These are phyloP conservation scores for Fusarium zealandicum DNA, from an alignment of 2,329 filamentous ascomycete species.

Conservation along the genomic window DNA sequence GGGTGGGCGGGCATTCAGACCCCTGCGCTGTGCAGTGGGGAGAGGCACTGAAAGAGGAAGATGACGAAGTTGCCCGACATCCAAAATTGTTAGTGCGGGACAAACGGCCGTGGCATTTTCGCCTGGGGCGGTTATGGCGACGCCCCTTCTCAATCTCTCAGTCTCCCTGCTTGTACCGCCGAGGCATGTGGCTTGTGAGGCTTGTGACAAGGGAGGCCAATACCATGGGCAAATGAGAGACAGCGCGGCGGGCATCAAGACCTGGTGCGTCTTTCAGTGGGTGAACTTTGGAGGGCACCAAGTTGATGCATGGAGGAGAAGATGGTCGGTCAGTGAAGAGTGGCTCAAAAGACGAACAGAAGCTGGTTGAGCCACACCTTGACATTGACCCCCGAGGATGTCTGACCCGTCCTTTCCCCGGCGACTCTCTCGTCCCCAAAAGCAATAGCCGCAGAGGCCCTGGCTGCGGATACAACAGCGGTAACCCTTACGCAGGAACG, in stretches of 20 bases:
- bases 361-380: slow-evolving; percentile 15
- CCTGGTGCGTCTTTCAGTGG: slow-evolving; percentile 11
- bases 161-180: slow-evolving; percentile 12
- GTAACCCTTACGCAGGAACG: slow-evolving; percentile 44
- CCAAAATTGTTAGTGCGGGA: slow-evolving; percentile 41
- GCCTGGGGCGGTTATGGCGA: slow-evolving; percentile 26
- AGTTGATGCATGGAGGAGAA: too few relatives aligned
- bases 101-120: slow-evolving; percentile 20
- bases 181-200: slow-evolving; percentile 32
- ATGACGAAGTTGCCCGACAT: slow-evolving; percentile 22
- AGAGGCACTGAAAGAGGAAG: slow-evolving; percentile 10
- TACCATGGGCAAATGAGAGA: slow-evolving; percentile 4
- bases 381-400: slow-evolving; percentile 14
- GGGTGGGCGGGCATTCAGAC: slow-evolving; percentile 24
- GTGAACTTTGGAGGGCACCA: neutral
- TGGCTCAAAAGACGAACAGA: slow-evolving; percentile 14
- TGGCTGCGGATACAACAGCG: slow-evolving; percentile 35
- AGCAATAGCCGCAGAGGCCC: slow-evolving; percentile 20
- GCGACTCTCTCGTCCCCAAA: slow-evolving; percentile 2
- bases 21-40: slow-evolving; percentile 20
- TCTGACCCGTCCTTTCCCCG: slow-evolving; percentile 15
- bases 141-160: slow-evolving; percentile 13
- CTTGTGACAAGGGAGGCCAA: slow-evolving; percentile 27
- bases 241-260: slow-evolving; percentile 4
- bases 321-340: neutral